Base-by-base conservation (phyloP, 768 basidiomycete species). In the Hemileccinum rubropunctum region DNA sequence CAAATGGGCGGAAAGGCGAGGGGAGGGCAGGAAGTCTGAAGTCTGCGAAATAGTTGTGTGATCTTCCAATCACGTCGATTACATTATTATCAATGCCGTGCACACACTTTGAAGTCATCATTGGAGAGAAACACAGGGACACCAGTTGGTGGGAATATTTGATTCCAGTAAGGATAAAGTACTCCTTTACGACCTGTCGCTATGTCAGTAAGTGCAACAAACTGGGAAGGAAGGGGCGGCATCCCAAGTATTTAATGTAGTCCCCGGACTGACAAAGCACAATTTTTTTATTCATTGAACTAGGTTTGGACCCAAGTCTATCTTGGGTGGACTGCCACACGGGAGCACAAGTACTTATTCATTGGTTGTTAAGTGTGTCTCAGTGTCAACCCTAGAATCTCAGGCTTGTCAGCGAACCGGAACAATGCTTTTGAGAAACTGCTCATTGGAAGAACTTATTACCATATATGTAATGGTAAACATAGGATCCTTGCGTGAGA, bases 371-470 rank as follows among this genome's bases (percentile, higher is more conserved):
- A 41, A 45, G 51, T 30, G 37, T 12, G 20, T 27, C 23, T 8
- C 17, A 34, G 2, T 15, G 37, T 27, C 13, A 35, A 33, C 47
- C 34, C 35, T 50, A 21, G 27, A 42, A 32, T 59, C 48, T 38
- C 48, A 58, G 48, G 52, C 56, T 44, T 58, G 51, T 58, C 56
- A 58, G n/a, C 37, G 23, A 44, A 21, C 34, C 33, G 10, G 34
- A 27, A 36, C n/a, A 20, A 18, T 28, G 7, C 6, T 37, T 41
- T 21, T 21, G 17, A 39, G 32, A 34, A 18, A 28, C 18, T 27
- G 45, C 21, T 35, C 14, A 20, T n/a, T 37, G 36, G 9, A n/a
- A 30, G 6, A 7, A 42, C n/a, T 21, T 28, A 28, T 28, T 44
- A 35, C 17, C n/a, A 52, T 37, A 23, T 45, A 43, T 8, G 9